Conservation (phyloP, 306 rosid species). For the Citrullus colocynthis region DNA sequence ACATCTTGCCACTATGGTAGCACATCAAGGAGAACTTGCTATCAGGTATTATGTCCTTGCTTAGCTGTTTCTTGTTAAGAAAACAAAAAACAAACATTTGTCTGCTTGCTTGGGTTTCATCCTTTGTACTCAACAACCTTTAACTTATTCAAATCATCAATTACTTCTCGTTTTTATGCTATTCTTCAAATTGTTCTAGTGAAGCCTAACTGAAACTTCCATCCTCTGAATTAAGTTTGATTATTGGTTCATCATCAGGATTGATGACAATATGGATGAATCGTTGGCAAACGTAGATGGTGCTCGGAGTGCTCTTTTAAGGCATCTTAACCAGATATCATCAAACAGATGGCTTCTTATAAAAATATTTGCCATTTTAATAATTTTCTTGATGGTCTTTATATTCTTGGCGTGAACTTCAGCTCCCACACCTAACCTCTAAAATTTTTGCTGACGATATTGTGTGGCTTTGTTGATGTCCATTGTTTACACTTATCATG, state of each 20-base stretch:
- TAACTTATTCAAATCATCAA: background rate
- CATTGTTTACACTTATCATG: background rate
- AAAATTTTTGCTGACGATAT: constrained; percentile 12
- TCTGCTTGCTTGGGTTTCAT: background rate
- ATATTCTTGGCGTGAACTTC: constrained; percentile 61
- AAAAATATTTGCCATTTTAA: constrained; percentile 65
- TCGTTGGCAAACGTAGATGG: constrained; percentile 87
- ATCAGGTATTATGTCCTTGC: constrained; percentile 55
- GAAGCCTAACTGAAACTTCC: background rate
- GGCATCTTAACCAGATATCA: constrained; percentile 75
- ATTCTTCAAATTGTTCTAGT: background rate
- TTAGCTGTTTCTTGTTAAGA: background rate
- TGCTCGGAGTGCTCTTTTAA: constrained; percentile 70
- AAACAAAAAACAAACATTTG: background rate
- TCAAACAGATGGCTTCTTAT: constrained; percentile 85
- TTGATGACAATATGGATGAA: constrained; percentile 89
- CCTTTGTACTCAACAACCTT: background rate
- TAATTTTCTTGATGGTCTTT: constrained; percentile 60
- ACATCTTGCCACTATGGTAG: constrained; percentile 93
- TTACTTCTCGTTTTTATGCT: background rate
- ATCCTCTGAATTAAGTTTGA: constrained; percentile 5
- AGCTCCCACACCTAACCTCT: background rate
- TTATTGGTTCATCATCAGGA: constrained; percentile 34
- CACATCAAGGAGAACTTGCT: constrained; percentile 95
- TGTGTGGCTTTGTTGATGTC: constrained; percentile 7